Evolutionary conservation across 805 yeast genomes (phyloP), one percentile per base, ranked within the genome.

Genomic region (Dipodascopsis tothii): DNA sequence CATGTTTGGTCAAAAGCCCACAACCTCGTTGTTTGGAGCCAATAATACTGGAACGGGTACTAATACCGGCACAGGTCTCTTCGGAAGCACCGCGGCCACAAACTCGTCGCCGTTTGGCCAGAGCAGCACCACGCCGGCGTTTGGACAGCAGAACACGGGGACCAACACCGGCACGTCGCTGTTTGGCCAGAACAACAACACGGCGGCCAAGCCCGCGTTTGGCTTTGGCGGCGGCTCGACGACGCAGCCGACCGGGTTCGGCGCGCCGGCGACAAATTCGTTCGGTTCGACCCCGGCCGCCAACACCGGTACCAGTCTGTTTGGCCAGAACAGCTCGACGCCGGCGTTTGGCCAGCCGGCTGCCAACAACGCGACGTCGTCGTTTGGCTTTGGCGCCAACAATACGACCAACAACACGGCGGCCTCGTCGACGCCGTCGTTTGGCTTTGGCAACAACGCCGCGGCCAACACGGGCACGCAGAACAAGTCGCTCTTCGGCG

Each of bases 151-250:
- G 22, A 45, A 27, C 38, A 40, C 43, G 23, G 32, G 46, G 21
- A 33, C 37, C 30, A 41, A 36, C 20, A 42, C 56, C 4, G 35
- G 40, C 27, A 40, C 54, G 37, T 47, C 69, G 1, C 54, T 67
- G 17, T 69, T 74, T 63, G 77, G 76, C 30, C 55, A 66, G 42
- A 48, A 65, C 17, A 66, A 64, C 39, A 64, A 59, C 45, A 51
- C 56, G 28, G 48, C 57, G 25, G 44, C 62, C 21, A 43, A 45
- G 42, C 51, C 56, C 22, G 51, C 56, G 4, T 52, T 51, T 19
- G 54, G 30, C 14, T 9, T 9, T 9, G 9, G 9, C 30, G 30
- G 30, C 14, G 14, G 11, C 30, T 9, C 11, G 11, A 25, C 11
- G 9, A 14, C 30, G 11, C 30, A 9, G 9, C 11, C 30, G 30